Percentiles rank a stretch among this genome's conserved stretches.
Evolutionary conservation across 805 yeast genomes (phyloP).

Genomic region (Yarrowia phangngaensis): DNA sequence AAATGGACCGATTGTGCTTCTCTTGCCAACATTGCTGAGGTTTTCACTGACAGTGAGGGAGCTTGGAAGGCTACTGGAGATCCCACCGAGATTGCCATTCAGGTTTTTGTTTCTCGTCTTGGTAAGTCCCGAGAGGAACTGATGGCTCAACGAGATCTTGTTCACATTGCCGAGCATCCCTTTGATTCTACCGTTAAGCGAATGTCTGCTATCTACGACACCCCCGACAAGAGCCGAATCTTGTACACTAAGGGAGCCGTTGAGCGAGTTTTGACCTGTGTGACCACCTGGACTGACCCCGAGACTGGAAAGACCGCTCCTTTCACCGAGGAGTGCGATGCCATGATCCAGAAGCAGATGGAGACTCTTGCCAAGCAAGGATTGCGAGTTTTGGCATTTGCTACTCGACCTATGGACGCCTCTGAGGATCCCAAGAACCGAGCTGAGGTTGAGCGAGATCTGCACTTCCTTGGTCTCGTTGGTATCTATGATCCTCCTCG

Average conservation of each 20-base stretch:
- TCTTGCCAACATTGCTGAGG: conserved; percentile 72
- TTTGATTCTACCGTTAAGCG: conserved; percentile 71
- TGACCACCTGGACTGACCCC: conserved; percentile 51
- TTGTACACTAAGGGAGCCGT: conserved; percentile 72
- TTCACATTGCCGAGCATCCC: conserved; percentile 61
- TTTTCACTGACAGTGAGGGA: conserved; percentile 40
- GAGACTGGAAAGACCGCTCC: conserved; percentile 32
- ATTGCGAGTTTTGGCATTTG: conserved; percentile 69
- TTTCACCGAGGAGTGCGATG: conserved; percentile 38
- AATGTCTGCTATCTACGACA: conserved; percentile 59
- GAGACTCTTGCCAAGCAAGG: conserved; percentile 60
- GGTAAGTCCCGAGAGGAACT: conserved; percentile 40
- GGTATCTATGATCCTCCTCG: conserved; percentile 83
- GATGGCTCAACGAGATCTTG: conserved; percentile 40
- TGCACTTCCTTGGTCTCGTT: conserved; percentile 61
- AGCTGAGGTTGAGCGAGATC: conserved; percentile 47
- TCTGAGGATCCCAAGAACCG: conserved; percentile 30
- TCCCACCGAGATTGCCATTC: conserved; percentile 86
- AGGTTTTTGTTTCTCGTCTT: conserved; percentile 65
- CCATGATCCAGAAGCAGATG: conserved; percentile 52
- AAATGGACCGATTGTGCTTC: conserved; percentile 65
- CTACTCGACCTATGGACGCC: conserved; percentile 43
- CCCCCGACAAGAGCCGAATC: conserved; percentile 29
- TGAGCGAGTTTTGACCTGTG: conserved; percentile 59
- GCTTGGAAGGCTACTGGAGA: conserved; percentile 81